A percentile compares a stretch with the other conserved stretches of the same genome.
Evolutionary conservation across 176 grass and related monocot species (phyloP).

Genomic region (Oryza australiensis): DNA sequence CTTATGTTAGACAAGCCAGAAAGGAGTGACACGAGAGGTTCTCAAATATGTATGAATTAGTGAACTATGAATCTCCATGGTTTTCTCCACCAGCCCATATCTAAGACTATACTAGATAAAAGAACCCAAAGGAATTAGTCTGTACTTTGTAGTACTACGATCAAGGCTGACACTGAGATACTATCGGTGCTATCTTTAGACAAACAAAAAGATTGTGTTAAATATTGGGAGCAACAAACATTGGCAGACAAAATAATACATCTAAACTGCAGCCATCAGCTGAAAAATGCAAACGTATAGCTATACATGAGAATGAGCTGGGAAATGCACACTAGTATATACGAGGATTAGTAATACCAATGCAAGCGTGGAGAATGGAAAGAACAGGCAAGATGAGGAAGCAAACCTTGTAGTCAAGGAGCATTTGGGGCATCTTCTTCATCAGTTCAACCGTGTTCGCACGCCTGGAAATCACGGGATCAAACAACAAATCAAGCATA

Average conservation of each 20-base stretch:
- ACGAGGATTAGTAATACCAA: background rate
- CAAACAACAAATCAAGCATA: background rate
- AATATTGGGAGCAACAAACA: background rate
- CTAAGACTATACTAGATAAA: background rate
- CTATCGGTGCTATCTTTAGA: background rate
- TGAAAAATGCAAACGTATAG: background rate
- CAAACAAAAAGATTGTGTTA: background rate
- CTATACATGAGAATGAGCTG: background rate
- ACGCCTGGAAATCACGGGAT: constrained; percentile 12
- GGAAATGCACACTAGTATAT: background rate
- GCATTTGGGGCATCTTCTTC: constrained; percentile 77
- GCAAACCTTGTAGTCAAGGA: constrained; percentile 78
- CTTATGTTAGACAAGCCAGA: background rate
- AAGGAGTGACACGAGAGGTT: background rate
- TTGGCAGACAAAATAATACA: background rate
- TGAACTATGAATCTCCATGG: background rate
- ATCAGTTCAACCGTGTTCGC: constrained; percentile 60
- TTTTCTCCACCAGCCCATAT: background rate
- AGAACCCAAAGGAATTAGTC: background rate
- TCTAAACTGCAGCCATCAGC: background rate
- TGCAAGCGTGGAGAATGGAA: background rate
- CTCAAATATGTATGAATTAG: constrained; percentile 9
- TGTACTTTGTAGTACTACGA: background rate
- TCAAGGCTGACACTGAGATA: background rate
- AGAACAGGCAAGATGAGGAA: background rate